Percentiles rank a stretch among this genome's conserved stretches.
Conservation (phyloP, 1,139 yeast genomes). For the Yamadazyma dushanensis region DNA sequence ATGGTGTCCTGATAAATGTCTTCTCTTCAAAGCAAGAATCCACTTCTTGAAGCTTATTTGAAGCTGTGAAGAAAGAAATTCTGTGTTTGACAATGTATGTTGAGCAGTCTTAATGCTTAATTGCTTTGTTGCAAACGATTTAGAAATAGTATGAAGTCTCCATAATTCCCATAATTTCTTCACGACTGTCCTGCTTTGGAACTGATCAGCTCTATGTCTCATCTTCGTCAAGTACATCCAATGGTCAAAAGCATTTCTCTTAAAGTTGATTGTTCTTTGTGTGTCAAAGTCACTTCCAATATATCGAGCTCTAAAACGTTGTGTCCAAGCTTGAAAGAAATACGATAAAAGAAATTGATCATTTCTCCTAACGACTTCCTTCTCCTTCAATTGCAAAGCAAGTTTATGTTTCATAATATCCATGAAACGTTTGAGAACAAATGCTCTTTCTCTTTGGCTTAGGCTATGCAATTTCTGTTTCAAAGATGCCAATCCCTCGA, state of each 20-base stretch:
- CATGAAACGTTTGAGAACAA: slow-evolving; percentile 8
- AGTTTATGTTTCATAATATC: slow-evolving; percentile 4
- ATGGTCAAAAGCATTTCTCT: slow-evolving; percentile 10
- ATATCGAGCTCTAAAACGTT: slow-evolving; percentile 5
- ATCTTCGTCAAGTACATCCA: slow-evolving; percentile 15
- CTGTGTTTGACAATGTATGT: slow-evolving; percentile 1
- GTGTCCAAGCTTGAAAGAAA: slow-evolving; percentile 17
- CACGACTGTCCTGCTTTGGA: neutral
- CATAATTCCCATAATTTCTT: slow-evolving; percentile 4
- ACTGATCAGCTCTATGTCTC: slow-evolving; percentile 1
- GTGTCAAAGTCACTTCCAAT: slow-evolving; percentile 8
- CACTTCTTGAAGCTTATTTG: slow-evolving; percentile 8
- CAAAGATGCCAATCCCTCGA: neutral
- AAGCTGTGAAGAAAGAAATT: slow-evolving; percentile 1
- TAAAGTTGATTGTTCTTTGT: slow-evolving; percentile 6
- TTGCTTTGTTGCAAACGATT: neutral
- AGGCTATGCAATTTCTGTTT: slow-evolving; percentile 10
- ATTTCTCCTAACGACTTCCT: slow-evolving; percentile 4
- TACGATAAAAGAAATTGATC: slow-evolving; percentile 3
- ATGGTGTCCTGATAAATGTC: neutral
- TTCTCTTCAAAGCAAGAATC: slow-evolving; percentile 4
- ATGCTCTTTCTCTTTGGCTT: slow-evolving; percentile 6
- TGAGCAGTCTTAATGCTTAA: neutral
- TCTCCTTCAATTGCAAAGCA: slow-evolving; percentile 3
- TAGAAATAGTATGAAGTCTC: slow-evolving; percentile 7